These are phyloP conservation scores for Cercospora brassicicola DNA, from an alignment of 2,329 filamentous ascomycete genomes.

Conservation along the genomic window DNA sequence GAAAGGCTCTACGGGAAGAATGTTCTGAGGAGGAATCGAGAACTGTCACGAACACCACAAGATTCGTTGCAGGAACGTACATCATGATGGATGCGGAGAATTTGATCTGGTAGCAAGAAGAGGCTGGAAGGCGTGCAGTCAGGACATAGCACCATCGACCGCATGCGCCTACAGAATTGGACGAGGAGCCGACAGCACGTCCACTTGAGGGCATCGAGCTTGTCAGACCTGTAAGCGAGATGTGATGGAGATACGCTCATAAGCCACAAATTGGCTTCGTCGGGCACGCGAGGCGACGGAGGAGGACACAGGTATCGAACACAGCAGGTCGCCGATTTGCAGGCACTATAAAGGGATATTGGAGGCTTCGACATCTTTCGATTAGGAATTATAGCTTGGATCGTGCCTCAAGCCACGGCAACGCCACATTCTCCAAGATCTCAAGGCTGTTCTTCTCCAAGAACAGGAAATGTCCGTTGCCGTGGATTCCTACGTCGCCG, in stretches of 20 bases:
- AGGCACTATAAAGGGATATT: background rate
- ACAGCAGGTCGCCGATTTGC: background rate
- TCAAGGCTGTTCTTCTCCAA: constrained; percentile 55
- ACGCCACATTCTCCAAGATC: constrained; percentile 43
- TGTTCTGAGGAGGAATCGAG: background rate
- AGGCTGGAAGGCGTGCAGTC: background rate
- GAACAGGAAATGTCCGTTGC: constrained; percentile 59
- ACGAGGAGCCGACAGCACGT: background rate
- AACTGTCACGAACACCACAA: background rate
- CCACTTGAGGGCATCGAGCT: background rate
- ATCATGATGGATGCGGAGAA: background rate
- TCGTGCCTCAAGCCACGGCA: constrained; percentile 20
- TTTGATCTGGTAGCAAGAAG: background rate
- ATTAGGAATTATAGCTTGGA: background rate
- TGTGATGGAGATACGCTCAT: background rate
- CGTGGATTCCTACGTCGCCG: constrained; percentile 47
- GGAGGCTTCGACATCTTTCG: background rate
- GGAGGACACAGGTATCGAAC: background rate
- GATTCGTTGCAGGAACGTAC: background rate
- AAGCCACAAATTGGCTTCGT: background rate
- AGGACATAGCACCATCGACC: background rate
- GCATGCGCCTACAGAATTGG: background rate
- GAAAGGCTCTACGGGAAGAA: background rate
- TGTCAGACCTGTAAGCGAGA: background rate
- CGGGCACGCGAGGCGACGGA: background rate